These are phyloP conservation scores for Podospora tetraspora DNA, from an alignment of 495 filamentous ascomycete genomes.

Conservation along the genomic window DNA sequence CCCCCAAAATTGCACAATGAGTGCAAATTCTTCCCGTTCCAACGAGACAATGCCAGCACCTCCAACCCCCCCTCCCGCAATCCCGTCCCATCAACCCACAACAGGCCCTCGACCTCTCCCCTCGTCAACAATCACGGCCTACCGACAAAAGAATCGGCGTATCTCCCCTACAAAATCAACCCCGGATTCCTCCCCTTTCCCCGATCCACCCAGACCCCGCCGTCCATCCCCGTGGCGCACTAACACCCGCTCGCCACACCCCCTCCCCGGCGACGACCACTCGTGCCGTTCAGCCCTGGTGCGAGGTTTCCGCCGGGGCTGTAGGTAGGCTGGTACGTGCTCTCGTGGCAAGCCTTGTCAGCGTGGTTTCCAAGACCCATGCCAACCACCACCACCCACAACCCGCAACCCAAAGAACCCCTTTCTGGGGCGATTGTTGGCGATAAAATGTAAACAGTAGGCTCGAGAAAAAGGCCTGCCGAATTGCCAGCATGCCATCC, in stretches of 20 bases:
- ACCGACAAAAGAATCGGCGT: neutral
- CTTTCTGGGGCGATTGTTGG: neutral
- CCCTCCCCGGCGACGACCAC: slow-evolving; percentile 14
- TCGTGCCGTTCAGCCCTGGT: slow-evolving; percentile 26
- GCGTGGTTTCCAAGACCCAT: slow-evolving; percentile 3
- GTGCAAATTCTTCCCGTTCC: neutral
- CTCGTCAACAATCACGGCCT: neutral
- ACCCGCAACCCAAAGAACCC: neutral
- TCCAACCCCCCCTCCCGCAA: neutral
- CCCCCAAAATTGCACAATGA: neutral
- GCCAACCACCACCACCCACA: neutral
- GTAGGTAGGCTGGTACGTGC: slow-evolving; percentile 24
- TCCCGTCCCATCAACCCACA: neutral
- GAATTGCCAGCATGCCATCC: no score
- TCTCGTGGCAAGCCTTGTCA: slow-evolving; percentile 8
- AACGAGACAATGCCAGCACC: neutral
- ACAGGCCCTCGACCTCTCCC: neutral
- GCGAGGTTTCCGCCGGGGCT: slow-evolving; percentile 28
- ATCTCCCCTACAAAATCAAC: neutral
- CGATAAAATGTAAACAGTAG: no score
- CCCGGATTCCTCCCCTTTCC: neutral
- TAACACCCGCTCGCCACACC: slow-evolving; percentile 15
- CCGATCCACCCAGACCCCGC: neutral
- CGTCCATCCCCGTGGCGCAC: neutral
- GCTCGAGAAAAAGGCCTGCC: no score